Percentiles rank a stretch among this genome's conserved stretches.
Conservation (phyloP, 2,329 filamentous ascomycete species). For the Ophiostoma fasciatum region DNA sequence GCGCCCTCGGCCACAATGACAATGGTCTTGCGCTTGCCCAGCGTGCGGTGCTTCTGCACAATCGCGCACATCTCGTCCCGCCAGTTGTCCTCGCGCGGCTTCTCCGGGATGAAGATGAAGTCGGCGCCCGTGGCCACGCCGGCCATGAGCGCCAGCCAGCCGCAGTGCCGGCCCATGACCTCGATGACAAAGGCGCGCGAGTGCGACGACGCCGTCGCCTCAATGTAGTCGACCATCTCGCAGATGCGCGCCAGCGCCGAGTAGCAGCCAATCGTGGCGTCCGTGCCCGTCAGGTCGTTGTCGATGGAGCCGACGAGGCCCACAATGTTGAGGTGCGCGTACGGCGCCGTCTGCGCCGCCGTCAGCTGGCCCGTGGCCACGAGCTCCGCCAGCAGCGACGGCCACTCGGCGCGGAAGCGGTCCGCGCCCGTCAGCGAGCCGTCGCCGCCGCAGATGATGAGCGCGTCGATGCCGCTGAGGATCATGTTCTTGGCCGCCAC, state of each 20-base stretch:
- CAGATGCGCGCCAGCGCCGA: slow-evolving; percentile 87
- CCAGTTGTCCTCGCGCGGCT: slow-evolving; percentile 79
- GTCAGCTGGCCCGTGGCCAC: slow-evolving; percentile 59
- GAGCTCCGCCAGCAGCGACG: slow-evolving; percentile 71
- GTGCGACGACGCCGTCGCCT: slow-evolving; percentile 87
- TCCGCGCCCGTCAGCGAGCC: slow-evolving; percentile 93
- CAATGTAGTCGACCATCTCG: slow-evolving; percentile 91
- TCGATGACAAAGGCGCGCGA: slow-evolving; percentile 95
- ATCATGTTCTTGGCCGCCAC: slow-evolving; percentile 90
- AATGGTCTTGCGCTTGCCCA: slow-evolving; percentile 94
- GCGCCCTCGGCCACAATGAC: slow-evolving; percentile 96
- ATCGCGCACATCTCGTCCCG: slow-evolving; percentile 72
- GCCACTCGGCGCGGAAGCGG: slow-evolving; percentile 86
- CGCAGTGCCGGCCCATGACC: slow-evolving; percentile 96
- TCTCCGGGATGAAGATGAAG: slow-evolving; percentile 94
- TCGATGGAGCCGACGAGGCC: slow-evolving; percentile 94
- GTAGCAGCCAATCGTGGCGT: slow-evolving; percentile 95
- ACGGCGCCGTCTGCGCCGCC: slow-evolving; percentile 55
- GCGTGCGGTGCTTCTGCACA: slow-evolving; percentile 64
- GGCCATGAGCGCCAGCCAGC: slow-evolving; percentile 93
- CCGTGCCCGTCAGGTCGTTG: slow-evolving; percentile 93
- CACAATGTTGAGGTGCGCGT: slow-evolving; percentile 85
- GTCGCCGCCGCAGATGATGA: slow-evolving; percentile 95
- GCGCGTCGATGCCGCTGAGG: slow-evolving; percentile 78
- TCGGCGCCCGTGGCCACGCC: slow-evolving; percentile 91